These are phyloP conservation scores for Beta corolliflora DNA, from an alignment of 179 eudicot genomes.

Conservation along the genomic window DNA sequence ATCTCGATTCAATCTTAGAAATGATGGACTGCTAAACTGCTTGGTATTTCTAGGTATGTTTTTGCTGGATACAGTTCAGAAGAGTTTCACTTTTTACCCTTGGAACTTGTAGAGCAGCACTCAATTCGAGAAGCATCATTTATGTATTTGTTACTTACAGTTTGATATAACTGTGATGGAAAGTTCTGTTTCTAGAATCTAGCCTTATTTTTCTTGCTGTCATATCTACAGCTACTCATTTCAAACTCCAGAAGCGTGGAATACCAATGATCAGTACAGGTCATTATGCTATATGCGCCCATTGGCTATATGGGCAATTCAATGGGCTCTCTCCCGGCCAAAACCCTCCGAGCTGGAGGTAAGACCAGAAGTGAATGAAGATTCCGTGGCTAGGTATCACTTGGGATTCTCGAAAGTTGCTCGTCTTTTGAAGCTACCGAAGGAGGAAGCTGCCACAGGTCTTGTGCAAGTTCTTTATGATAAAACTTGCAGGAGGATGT, in stretches of 20 bases:
- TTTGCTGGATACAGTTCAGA: not conserved
- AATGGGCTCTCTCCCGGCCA: slow-evolving; percentile 68
- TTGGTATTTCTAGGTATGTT: too few species aligned
- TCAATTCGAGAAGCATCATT: not conserved
- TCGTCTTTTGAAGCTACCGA: slow-evolving; percentile 53
- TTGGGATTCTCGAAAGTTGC: slow-evolving; percentile 62
- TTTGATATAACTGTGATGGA: not conserved
- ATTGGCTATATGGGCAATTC: slow-evolving; percentile 82
- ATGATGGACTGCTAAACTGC: too few species aligned
- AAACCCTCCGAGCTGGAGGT: slow-evolving; percentile 35
- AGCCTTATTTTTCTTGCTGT: not conserved
- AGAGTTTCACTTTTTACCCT: too few species aligned
- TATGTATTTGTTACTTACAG: not conserved
- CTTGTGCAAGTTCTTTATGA: slow-evolving; percentile 55
- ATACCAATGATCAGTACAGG: slow-evolving; percentile 62
- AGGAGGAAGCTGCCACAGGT: slow-evolving; percentile 49
- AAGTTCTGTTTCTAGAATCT: too few species aligned
- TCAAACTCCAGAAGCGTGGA: slow-evolving; percentile 85
- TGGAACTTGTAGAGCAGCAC: too few species aligned
- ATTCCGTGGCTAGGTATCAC: slow-evolving; percentile 48
- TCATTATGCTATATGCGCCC: slow-evolving; percentile 85
- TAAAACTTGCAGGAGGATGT: slow-evolving; percentile 58
- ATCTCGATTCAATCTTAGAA: not conserved
- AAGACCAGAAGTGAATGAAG: slow-evolving; percentile 43
- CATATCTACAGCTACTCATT: slow-evolving; percentile 47